A percentile compares a stretch with the other conserved stretches of the same genome.
These are phyloP conservation scores for Suillus subalutaceus DNA, from an alignment of 768 basidiomycete genomes.

Conservation along the genomic window DNA sequence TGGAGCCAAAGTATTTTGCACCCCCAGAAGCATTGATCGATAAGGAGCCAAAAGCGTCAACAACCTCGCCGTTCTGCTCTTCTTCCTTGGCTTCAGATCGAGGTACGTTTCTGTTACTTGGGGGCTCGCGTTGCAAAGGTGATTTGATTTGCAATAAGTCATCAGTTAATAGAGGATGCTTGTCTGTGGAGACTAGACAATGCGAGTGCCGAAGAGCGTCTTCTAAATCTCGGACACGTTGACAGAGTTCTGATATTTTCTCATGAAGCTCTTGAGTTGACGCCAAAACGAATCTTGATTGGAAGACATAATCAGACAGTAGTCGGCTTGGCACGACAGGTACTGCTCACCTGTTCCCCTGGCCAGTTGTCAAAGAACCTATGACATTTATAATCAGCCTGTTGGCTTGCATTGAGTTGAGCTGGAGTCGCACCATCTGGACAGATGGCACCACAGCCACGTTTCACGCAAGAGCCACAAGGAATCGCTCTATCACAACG, in stretches of 20 bases:
- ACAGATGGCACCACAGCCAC: constrained; percentile 80
- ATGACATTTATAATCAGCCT: constrained; percentile 24
- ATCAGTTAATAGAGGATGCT: constrained; percentile 69
- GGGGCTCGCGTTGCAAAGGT: constrained; percentile 70
- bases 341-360: constrained; percentile 69
- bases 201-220: constrained; percentile 68
- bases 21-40: constrained; percentile 72
- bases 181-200: constrained; percentile 55
- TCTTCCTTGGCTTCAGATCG: constrained; percentile 56
- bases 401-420: constrained; percentile 17
- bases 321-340: neutral
- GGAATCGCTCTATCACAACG: constrained; percentile 75
- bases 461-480: constrained; percentile 80
- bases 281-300: constrained; percentile 72
- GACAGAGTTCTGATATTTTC: constrained; percentile 75
- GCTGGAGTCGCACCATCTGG: constrained; percentile 62
- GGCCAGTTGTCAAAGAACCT: constrained; percentile 82
- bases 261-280: constrained; percentile 83
- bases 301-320: constrained; percentile 11
- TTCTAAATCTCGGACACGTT: constrained; percentile 76
- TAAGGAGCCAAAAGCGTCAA: constrained; percentile 82
- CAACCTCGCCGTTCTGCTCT: constrained; percentile 64
- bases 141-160: constrained; percentile 78
- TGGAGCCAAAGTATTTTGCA: constrained; percentile 76
- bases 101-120: constrained; percentile 41